Conservation (phyloP, 2,329 filamentous ascomycete genomes). For the Phyllosticta paracitricarpa region DNA sequence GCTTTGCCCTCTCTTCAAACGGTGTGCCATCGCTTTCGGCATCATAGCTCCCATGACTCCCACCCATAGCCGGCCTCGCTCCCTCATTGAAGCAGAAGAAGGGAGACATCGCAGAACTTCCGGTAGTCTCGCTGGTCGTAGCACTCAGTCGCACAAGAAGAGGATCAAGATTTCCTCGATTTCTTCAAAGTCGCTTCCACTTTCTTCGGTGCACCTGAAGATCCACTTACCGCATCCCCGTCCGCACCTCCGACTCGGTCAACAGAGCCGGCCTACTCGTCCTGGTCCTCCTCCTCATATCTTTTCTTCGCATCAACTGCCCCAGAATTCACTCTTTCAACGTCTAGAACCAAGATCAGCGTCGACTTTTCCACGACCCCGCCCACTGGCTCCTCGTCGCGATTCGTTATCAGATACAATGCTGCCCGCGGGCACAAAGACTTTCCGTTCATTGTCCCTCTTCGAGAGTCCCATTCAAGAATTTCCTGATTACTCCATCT, state of each 20-base stretch:
- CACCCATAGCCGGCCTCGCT: background rate
- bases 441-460: background rate
- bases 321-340: background rate
- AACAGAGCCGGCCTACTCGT: background rate
- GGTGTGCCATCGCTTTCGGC: background rate
- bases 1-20: conserved; percentile 1
- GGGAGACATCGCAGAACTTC: background rate
- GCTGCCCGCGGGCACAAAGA: background rate
- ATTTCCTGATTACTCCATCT: background rate
- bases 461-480: background rate
- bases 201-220: background rate
- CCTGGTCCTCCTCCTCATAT: background rate
- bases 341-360: background rate
- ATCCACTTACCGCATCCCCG: background rate
- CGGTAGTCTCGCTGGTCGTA: background rate
- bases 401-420: background rate
- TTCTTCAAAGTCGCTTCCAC: background rate
- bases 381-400: background rate
- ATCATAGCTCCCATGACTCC: background rate
- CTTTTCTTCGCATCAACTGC: background rate
- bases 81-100: background rate
- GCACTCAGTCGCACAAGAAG: background rate
- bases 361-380: background rate
- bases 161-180: background rate
- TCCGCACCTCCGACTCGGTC: background rate